phyloP scores from a whole-genome alignment of 1,284 basidiomycete species.

The Apiotrichum porosum region DNA sequence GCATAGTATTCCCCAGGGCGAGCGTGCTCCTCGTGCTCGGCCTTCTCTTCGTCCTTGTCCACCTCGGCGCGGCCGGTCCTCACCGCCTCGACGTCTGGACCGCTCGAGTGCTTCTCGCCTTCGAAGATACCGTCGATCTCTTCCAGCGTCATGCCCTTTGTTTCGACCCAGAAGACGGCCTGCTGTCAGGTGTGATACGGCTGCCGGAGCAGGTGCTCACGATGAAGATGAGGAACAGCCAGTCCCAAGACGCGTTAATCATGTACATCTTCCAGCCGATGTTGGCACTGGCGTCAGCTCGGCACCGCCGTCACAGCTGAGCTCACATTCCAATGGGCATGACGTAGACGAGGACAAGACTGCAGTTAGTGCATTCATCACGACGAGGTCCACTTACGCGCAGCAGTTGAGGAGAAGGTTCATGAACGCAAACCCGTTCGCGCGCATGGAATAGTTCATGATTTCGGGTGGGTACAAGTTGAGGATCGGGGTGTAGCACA shows the following conservation, averaged over 20 bases:
- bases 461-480: constrained; percentile 45
- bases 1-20: too few species aligned
- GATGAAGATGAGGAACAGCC: constrained; percentile 55
- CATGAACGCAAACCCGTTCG: constrained; percentile 9
- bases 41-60: too few species aligned
- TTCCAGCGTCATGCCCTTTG: constrained; percentile 47
- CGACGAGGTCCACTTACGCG: too few species aligned
- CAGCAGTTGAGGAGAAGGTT: background rate
- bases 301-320: too few species aligned
- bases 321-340: constrained; percentile 46
- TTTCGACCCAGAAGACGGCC: constrained; percentile 48
- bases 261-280: constrained; percentile 48
- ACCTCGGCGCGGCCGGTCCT: too few species aligned
- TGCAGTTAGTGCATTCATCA: too few species aligned
- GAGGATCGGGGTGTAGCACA: background rate
- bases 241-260: constrained; percentile 21
- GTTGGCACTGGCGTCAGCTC: constrained; percentile 9
- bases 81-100: constrained; percentile 4
- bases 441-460: constrained; percentile 49
- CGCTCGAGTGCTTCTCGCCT: constrained; percentile 10
- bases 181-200: constrained; percentile 58
- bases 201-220: constrained; percentile 61
- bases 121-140: constrained; percentile 59
- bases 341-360: constrained; percentile 22
- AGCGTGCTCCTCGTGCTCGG: too few species aligned